Evolutionary conservation across 306 rosid genomes (phyloP), one percentile per base, ranked within the genome.

Genomic region (Quercus robur): DNA sequence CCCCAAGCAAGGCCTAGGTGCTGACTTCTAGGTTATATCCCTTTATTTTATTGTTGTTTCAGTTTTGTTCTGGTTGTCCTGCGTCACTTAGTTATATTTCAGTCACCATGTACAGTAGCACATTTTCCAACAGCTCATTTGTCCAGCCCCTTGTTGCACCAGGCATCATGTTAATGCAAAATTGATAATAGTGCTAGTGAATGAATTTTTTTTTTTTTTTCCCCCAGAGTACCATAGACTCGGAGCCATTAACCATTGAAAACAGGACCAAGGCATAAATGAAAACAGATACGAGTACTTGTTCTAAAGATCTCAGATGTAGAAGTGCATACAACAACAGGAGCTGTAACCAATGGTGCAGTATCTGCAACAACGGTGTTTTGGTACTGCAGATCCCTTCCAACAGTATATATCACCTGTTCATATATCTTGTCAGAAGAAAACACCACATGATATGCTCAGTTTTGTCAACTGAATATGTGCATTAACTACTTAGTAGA

Each of bases 341-440:
- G 99, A 85, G 93, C 91, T 75, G 81, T 88, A 54, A 90, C 82
- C 85, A 95, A 78, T 12, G 99, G 98, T 38, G 84, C 82, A 73
- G 89, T 67, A 80, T 95, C 91, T 3, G 98, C 83, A 74, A 93
- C 90, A 80, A 89, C 56, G 72, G 81, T 90, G 68, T 88, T 83
- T 84, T 91, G 98, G 85, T 90, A 82, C 87, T 86, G 96, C 1
- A 91, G 85, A 75, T 93, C 98, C 86, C 94, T 95, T 83, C 98
- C 99, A 77, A 76, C 98, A 10, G 99, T 95, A 85, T 93, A 91
- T 85, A 90, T 95, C 82, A 95, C 96, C 99, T 95, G 90, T 41
- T 20, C 80, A 78, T 35, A 81, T 82, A 75, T 33, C 44, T 78
- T 79, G 81, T 78, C 54, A 82, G 70, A 79, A 71, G 71, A 74